Conservation (phyloP, 371 early-diverging fungal genomes). For the Apophysomyces ossiformis region DNA sequence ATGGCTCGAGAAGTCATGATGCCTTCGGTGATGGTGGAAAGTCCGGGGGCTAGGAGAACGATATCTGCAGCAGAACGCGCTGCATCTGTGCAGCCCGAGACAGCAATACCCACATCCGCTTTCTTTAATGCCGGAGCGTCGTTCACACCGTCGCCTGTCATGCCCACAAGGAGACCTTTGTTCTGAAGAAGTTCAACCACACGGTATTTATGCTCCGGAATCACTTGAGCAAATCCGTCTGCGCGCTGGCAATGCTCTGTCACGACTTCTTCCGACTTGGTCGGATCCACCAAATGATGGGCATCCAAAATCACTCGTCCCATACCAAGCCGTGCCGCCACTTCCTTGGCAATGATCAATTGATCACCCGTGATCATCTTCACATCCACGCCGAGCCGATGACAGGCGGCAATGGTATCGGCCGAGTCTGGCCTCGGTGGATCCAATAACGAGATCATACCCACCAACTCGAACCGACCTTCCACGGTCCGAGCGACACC, state of each 20-base stretch:
- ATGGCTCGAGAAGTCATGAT: slow-evolving; percentile 85
- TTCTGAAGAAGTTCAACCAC: slow-evolving; percentile 87
- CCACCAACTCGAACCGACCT: slow-evolving; percentile 58
- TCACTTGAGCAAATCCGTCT: slow-evolving; percentile 86
- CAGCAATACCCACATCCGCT: slow-evolving; percentile 87
- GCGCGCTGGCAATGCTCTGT: slow-evolving; percentile 70
- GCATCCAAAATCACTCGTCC: slow-evolving; percentile 75
- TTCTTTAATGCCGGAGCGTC: slow-evolving; percentile 91
- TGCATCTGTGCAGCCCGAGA: slow-evolving; percentile 90
- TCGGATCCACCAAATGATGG: slow-evolving; percentile 69
- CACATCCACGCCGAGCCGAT: slow-evolving; percentile 86
- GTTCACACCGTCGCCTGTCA: slow-evolving; percentile 89
- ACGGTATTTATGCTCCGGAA: slow-evolving; percentile 81
- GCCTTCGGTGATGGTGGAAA: slow-evolving; percentile 90
- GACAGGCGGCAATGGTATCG: slow-evolving; percentile 75
- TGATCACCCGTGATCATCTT: slow-evolving; percentile 97
- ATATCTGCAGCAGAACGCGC: slow-evolving; percentile 95
- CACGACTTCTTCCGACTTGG: slow-evolving; percentile 54
- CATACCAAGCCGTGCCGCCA: slow-evolving; percentile 76
- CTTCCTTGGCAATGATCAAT: slow-evolving; percentile 87
- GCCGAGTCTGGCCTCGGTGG: slow-evolving; percentile 73
- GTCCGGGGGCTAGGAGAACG: slow-evolving; percentile 86
- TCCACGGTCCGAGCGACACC: slow-evolving; percentile 67
- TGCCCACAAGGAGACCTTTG: slow-evolving; percentile 75
- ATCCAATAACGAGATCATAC: slow-evolving; percentile 84